Evolutionary conservation across 169 alveolate species (phyloP).

Genomic region (Miamiensis avidus): DNA sequence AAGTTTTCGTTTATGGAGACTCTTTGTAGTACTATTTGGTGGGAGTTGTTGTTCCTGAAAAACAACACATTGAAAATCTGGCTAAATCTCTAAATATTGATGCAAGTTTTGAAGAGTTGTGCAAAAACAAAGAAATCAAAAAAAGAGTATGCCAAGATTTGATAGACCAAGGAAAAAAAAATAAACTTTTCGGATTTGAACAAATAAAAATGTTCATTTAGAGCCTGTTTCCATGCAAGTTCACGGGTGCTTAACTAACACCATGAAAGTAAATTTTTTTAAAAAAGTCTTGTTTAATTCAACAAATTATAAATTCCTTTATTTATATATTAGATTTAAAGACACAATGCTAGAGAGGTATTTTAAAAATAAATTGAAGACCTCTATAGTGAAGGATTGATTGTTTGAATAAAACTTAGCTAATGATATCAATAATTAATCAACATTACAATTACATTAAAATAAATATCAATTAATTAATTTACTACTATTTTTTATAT

Average conservation of each 20-base stretch:
- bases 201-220: slow-evolving; percentile 73
- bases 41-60: slow-evolving; percentile 61
- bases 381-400: slow-evolving; percentile 13
- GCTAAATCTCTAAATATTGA: slow-evolving; percentile 26
- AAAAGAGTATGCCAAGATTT: slow-evolving; percentile 8
- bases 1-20: slow-evolving; percentile 69
- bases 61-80: slow-evolving; percentile 29
- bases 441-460: too few relatives aligned
- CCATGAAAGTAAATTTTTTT: slow-evolving; percentile 12
- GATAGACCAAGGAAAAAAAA: slow-evolving; percentile 12
- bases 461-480: too few relatives aligned
- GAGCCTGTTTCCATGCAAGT: slow-evolving; percentile 85
- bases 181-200: slow-evolving; percentile 29
- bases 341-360: slow-evolving; percentile 28
- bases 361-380: slow-evolving; percentile 14
- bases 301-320: too few relatives aligned
- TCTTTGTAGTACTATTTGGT: slow-evolving; percentile 58
- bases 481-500: too few relatives aligned
- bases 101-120: slow-evolving; percentile 49
- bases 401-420: too few relatives aligned
- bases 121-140: slow-evolving; percentile 38
- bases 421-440: too few relatives aligned
- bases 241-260: slow-evolving; percentile 85
- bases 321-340: slow-evolving; percentile 6
- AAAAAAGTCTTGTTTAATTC: too few relatives aligned